Base-by-base conservation (phyloP, 257 asterid species). In the Petrea volubilis region DNA sequence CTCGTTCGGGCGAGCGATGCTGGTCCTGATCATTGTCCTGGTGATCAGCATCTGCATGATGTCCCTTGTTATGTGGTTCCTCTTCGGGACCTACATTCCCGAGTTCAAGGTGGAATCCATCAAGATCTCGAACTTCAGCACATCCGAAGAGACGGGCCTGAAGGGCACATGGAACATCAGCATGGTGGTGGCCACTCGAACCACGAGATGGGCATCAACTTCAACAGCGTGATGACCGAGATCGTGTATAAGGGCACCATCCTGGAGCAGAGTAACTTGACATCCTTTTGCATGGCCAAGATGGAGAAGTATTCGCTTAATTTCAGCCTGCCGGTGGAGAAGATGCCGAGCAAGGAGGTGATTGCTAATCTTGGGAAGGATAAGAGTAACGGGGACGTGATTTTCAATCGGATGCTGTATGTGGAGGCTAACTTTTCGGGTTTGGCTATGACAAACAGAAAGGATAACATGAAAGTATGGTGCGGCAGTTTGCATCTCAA, bases 71-170 rank as follows among this genome's bases (percentile, higher is more conserved):
- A 67, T 85, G 63, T 89, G 89, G 91, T 41, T 78, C 64, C 78
- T 89, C 5, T 89, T 83, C 25, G 91, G 88, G 1, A 70, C 82
- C 34, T 76, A 79, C 46, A 14, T 69, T 0, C 96, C 91, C 0
- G 82, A 76, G 0, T 86, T 89, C 38, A 53, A 40, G 5, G 76
- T 86, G 6, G 6, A 61, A 0, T 66, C 86, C 1, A 10, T 86
- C 15, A 38, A 67, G 0, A 85, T 86, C 4, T 61, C 91, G 1
- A 82, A 77, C 29, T 70, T 89, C 51, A 72, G n/a, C 13, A 43
- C 65, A 2, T 53, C 70, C 1, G 23, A 61, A 21, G 1, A 82
- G 0, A 1, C 82, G 0, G 3, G 38, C 44, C 2, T 83, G 0
- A 2, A 60, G 0, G 87, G 79, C 0, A 21, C 3, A 1, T 86